Percentiles rank a stretch among this genome's conserved stretches.
Conservation (phyloP, 2,329 filamentous ascomycete species). For the Ceratocystis destructans region DNA sequence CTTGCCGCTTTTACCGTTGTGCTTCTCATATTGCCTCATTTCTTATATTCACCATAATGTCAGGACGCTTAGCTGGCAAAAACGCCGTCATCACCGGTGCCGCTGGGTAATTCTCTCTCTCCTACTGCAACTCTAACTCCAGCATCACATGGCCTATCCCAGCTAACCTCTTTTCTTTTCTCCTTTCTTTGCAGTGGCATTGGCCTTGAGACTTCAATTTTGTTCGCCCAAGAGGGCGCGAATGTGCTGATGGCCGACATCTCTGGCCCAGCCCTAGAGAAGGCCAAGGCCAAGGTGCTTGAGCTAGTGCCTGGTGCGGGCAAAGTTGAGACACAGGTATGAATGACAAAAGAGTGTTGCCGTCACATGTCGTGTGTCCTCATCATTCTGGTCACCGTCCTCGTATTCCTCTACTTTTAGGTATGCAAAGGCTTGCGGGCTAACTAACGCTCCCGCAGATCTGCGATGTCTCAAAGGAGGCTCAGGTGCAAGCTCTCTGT, state of each 20-base stretch:
- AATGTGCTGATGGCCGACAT: constrained; percentile 77
- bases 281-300: constrained; percentile 60
- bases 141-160: neutral
- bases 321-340: constrained; percentile 46
- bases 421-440: neutral
- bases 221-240: constrained; percentile 80
- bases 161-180: neutral
- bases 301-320: constrained; percentile 50
- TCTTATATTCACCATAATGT: constrained; percentile 9
- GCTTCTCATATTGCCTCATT: neutral
- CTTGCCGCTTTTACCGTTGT: neutral
- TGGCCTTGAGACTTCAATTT: constrained; percentile 79
- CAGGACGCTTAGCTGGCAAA: constrained; percentile 44
- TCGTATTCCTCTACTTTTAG: no score
- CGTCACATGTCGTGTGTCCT: no score
- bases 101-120: constrained; percentile 52
- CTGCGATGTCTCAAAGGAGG: constrained; percentile 75
- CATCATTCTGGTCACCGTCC: no score
- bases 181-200: constrained; percentile 51
- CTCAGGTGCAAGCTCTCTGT: constrained; percentile 60
- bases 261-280: constrained; percentile 62
- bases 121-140: neutral
- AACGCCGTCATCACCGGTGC: constrained; percentile 68
- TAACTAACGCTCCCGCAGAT: constrained; percentile 17
- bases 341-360: constrained; percentile 16